Evolutionary conservation across 306 rosid genomes (phyloP), one percentile per base, ranked within the genome.

Genomic region (Quercus alba): DNA sequence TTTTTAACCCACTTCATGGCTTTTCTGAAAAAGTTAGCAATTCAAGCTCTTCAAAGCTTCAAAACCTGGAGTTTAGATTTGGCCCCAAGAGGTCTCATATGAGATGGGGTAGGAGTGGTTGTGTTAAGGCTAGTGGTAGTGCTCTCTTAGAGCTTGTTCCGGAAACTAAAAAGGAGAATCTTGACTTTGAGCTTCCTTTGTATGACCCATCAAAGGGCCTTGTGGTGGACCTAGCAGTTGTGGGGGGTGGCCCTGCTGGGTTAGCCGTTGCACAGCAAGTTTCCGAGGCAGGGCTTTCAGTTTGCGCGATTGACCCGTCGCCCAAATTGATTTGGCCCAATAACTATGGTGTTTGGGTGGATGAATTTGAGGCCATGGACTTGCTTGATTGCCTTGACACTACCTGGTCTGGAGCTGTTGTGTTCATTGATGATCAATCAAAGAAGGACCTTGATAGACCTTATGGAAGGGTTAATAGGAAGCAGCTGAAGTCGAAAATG

Each of bases 281-380:
- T 63, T 95, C 99, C 1, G 94, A 89, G 80, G 99, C 98, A 2
- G 99, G 99, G 77, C 93, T 95, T 72, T 90, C 96, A 0, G 98
- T 95, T 77, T 95, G 98, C 49, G 87, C 95, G 3, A 90, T 95
- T 77, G 99, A 93, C 61, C 99, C 97, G 0, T 90, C 87, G 64
- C 99, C 99, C 25, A 88, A 91, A 67, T 83, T 95, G 23, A 91
- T 95, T 82, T 95, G 99, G 99, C 99, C 99, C 19, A 95, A 95
- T 77, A 95, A 93, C 78, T 95, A 95, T 82, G 99, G 99, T 44
- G 99, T 95, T 88, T 95, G 99, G 99, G 99, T 95, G 69, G 98
- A 95, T 87, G 99, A 95, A 73, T 95, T 95, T 82, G 98, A 95
- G 81, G 92, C 94, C 74, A 89, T 95, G 99, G 97, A 91, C 83